Base-by-base conservation (phyloP, 73 alveolate species). In the Vitrella brassicaformis region DNA sequence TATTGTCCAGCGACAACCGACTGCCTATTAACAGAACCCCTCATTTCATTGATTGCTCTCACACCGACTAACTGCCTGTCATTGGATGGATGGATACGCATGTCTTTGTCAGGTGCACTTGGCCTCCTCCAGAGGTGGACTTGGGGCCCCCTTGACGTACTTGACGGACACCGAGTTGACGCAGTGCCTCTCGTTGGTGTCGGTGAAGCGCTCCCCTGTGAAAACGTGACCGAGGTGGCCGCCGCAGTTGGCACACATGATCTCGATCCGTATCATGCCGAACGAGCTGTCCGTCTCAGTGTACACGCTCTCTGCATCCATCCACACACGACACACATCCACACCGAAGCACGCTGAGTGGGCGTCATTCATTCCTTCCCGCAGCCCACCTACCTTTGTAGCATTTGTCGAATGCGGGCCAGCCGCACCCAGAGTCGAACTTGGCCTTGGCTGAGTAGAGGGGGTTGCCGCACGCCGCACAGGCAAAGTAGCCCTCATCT, bases 381-480 rank as follows among this genome's bases (percentile, higher is more conserved):
- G 22, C 56, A 39, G 56, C 14, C 56, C 22, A 39, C 14, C 56
- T 4, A 39, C 56, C 56, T 39, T 39, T 39, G 56, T 8, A 39
- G 56, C 56, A 39, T 14, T 39, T 39, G 56, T 39, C 56, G 56
- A 91, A 91, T 25, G 95, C 90, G 32, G 97, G 97, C 96, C 96
- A 91, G 19, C 97, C 97, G 70, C 94, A 77, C n/a, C 95, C 95
- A 31, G 93, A 81, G 75, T 91, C 82, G 67, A 84, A 91, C 78
- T 91, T 91, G 27, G 78, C 73, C 27, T 70, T 80, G 30, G 97
- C 87, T 25, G 74, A 78, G 76, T 90, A 91, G 47, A 91, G 86
- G 30, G 29, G 65, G 31, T 69, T 81, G 27, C 86, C 86, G 70
- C 95, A 90, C 31, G 87, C 95, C 26, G 87, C 67, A 68, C 95